phyloP scores from a whole-genome alignment of 129 eudicot species.

The Arctium minus region DNA sequence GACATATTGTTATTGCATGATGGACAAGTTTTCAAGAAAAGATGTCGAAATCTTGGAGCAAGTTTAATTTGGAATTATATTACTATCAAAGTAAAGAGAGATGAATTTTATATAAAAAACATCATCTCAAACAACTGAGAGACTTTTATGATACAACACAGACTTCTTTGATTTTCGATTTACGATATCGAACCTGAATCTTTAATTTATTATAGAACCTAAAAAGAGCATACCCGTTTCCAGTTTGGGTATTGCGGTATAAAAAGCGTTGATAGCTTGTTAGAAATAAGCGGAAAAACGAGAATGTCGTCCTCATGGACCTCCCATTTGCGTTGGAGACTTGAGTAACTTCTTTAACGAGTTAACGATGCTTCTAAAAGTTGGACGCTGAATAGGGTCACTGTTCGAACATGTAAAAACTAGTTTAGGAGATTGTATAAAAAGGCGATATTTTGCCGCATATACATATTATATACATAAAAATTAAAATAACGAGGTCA shows the following conservation, averaged over 20 bases:
- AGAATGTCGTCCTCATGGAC: constrained; percentile 28
- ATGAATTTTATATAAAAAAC: background rate
- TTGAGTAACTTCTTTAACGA: constrained; percentile 76
- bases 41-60: background rate
- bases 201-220: background rate
- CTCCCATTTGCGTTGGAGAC: constrained; percentile 82
- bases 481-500: background rate
- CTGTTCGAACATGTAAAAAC: constrained; percentile 35
- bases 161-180: constrained; percentile 7
- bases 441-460: background rate
- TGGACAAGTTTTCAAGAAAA: too few relatives aligned
- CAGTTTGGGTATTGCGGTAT: background rate
- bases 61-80: background rate
- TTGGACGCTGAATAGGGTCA: constrained; percentile 73
- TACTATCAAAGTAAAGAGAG: background rate
- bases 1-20: too few relatives aligned
- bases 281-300: background rate
- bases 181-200: constrained; percentile 7
- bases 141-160: background rate
- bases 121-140: background rate
- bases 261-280: background rate
- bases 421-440: background rate
- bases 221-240: constrained; percentile 2
- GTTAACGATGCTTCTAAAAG: constrained; percentile 63
- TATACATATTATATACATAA: background rate